Conservation (phyloP, 2,329 filamentous ascomycete species). For the Rhynchosporium secalis region DNA sequence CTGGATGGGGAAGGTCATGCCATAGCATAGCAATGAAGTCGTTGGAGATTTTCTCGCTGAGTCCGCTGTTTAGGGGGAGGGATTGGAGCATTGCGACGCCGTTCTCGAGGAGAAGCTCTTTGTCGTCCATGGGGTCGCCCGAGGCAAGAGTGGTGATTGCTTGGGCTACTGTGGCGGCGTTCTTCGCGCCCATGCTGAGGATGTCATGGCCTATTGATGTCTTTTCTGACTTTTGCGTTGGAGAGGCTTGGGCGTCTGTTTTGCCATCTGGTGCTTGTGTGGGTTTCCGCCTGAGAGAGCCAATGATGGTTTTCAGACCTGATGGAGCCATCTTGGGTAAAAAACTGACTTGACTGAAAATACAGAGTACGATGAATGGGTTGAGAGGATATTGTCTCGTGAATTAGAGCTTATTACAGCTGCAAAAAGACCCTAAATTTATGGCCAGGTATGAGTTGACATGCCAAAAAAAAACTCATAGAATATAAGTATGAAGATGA, state of each 20-base stretch:
- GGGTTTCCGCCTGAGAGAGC: conserved; percentile 49
- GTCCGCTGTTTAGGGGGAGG: conserved; percentile 50
- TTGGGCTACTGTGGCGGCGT: conserved; percentile 43
- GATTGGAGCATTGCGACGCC: conserved; percentile 53
- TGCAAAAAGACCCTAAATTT: too few relatives aligned
- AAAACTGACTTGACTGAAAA: neutral
- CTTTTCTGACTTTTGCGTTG: conserved; percentile 40
- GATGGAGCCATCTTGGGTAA: conserved; percentile 27
- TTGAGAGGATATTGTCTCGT: conserved; percentile 5
- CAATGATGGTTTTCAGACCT: conserved; percentile 46
- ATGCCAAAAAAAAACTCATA: too few relatives aligned
- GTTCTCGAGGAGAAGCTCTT: conserved; percentile 50
- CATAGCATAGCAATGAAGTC: conserved; percentile 55
- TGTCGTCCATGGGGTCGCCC: conserved; percentile 49
- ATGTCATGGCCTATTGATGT: conserved; percentile 45
- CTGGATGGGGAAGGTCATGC: conserved; percentile 53
- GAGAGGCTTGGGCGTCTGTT: conserved; percentile 42
- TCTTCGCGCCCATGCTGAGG: conserved; percentile 43
- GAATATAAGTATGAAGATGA: too few relatives aligned
- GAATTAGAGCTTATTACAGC: too few relatives aligned
- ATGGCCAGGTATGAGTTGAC: too few relatives aligned
- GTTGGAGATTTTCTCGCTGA: conserved; percentile 49
- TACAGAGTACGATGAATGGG: neutral
- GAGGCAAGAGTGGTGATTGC: conserved; percentile 46
- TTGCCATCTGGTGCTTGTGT: conserved; percentile 49